Evolutionary conservation across 176 grass and related monocot species (phyloP).

Genomic region (Pontederia crassipes): DNA sequence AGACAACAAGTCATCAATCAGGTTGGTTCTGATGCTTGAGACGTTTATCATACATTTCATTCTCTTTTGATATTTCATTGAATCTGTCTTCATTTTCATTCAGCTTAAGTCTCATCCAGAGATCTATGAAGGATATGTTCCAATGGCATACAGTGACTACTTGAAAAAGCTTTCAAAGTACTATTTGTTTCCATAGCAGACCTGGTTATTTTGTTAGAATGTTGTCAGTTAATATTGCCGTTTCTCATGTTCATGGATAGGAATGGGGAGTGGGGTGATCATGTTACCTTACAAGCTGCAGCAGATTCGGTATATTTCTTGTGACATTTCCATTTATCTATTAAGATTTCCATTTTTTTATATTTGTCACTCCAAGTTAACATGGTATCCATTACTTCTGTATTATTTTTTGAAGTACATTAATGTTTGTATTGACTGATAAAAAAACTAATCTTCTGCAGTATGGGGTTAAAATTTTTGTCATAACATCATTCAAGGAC

Average conservation of each 20-base stretch:
- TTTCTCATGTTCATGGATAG: slow-evolving; percentile 29
- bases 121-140: slow-evolving; percentile 86
- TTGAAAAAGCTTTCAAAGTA: slow-evolving; percentile 69
- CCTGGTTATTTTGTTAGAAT: slow-evolving; percentile 6
- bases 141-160: slow-evolving; percentile 87
- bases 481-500: slow-evolving; percentile 74
- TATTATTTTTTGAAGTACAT: too few species aligned
- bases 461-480: slow-evolving; percentile 77
- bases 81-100: slow-evolving; percentile 12
- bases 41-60: not conserved
- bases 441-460: slow-evolving; percentile 18
- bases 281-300: slow-evolving; percentile 94
- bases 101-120: slow-evolving; percentile 75
- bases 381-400: too few species aligned
- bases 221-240: slow-evolving; percentile 20
- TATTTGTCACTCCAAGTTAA: not conserved
- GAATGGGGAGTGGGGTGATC: slow-evolving; percentile 89
- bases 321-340: not conserved
- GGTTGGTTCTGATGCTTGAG: slow-evolving; percentile 27
- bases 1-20: slow-evolving; percentile 74
- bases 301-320: slow-evolving; percentile 63
- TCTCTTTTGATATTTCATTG: slow-evolving; percentile 16
- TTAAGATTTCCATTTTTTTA: not conserved
- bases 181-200: slow-evolving; percentile 5
- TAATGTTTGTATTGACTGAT: too few species aligned